phyloP scores from a whole-genome alignment of 768 basidiomycete species.

The Boletellus emodensis region DNA sequence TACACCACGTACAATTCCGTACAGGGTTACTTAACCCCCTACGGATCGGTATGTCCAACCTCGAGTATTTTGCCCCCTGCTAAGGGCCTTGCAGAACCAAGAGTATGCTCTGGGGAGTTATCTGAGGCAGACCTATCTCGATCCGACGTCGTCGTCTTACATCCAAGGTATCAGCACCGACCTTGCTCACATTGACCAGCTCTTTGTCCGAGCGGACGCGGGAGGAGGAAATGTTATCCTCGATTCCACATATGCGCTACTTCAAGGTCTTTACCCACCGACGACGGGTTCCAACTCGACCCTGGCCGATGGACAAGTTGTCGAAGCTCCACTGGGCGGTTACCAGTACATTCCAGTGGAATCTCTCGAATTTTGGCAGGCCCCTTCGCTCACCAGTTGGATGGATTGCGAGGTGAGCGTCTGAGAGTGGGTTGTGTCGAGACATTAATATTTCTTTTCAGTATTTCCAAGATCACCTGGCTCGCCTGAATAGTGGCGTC shows the following conservation, averaged over 20 bases:
- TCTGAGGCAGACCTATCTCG: slow-evolving; percentile 63
- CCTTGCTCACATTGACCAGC: slow-evolving; percentile 62
- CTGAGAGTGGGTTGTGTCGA: background rate
- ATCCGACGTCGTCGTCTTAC: slow-evolving; percentile 56
- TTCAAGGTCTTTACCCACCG: slow-evolving; percentile 84
- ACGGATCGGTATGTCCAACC: slow-evolving; percentile 54
- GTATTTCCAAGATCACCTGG: slow-evolving; percentile 28
- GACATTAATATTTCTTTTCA: background rate
- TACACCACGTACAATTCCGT: slow-evolving; percentile 63
- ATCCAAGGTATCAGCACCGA: slow-evolving; percentile 64
- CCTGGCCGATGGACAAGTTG: slow-evolving; percentile 66
- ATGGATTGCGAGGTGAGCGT: slow-evolving; percentile 48
- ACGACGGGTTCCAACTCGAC: slow-evolving; percentile 57
- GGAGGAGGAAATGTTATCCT: slow-evolving; percentile 78
- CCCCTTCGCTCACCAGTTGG: slow-evolving; percentile 76
- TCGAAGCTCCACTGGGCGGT: slow-evolving; percentile 57
- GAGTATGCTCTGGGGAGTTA: slow-evolving; percentile 57
- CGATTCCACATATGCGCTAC: slow-evolving; percentile 75
- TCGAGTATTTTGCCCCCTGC: background rate
- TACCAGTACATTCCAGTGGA: slow-evolving; percentile 42
- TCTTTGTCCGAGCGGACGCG: slow-evolving; percentile 73
- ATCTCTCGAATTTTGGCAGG: slow-evolving; percentile 53
- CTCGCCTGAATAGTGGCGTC: slow-evolving; percentile 16
- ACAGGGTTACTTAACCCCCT: slow-evolving; percentile 63
- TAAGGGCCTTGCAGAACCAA: slow-evolving; percentile 33